These are phyloP conservation scores for Aspergillus costaricaensis DNA, from an alignment of 2,329 filamentous ascomycete species.

Conservation along the genomic window DNA sequence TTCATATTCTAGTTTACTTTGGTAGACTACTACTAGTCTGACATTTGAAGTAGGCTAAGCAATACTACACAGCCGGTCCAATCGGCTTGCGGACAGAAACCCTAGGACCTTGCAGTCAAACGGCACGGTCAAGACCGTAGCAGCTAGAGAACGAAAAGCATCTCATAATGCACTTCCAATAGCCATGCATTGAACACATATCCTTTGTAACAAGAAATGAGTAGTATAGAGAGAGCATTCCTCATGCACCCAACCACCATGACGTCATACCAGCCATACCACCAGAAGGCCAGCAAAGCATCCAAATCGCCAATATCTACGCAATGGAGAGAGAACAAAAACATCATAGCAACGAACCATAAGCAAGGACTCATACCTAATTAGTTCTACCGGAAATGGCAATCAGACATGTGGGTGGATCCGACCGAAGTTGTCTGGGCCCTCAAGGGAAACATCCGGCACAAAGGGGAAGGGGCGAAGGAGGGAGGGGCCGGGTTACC, in stretches of 20 bases:
- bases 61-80: neutral
- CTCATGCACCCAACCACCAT: neutral
- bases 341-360: neutral
- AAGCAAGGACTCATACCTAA: neutral
- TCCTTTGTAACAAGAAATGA: neutral
- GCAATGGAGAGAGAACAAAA: neutral
- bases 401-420: constrained; percentile 1
- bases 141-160: neutral
- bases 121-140: neutral
- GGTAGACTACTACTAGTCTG: no score
- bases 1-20: no score
- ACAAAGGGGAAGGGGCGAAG: no score
- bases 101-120: neutral
- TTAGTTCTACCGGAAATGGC: neutral
- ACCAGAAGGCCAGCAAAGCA: neutral
- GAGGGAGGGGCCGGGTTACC: neutral
- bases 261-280: neutral
- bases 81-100: neutral
- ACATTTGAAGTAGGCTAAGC: no score
- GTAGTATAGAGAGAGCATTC: neutral
- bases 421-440: neutral
- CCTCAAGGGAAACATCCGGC: neutral
- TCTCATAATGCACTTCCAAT: neutral
- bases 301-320: neutral
- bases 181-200: neutral